phyloP scores from a whole-genome alignment of 768 basidiomycete species.

The Boletales sp. region DNA sequence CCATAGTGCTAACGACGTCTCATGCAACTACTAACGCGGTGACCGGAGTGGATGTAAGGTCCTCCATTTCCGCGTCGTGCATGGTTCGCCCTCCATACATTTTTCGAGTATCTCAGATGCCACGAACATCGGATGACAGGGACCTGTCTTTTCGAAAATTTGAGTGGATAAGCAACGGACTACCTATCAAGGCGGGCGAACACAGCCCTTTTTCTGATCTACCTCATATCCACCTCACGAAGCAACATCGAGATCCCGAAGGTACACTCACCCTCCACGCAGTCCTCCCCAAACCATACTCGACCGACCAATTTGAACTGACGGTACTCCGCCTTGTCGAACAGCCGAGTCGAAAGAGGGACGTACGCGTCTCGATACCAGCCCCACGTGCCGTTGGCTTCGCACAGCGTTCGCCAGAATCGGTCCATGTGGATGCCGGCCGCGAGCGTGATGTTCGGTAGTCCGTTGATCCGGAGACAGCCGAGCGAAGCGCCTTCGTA shows the following conservation, averaged over 20 bases:
- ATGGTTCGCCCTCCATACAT: too few relatives aligned
- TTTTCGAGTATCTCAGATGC: too few relatives aligned
- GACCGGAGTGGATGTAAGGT: too few relatives aligned
- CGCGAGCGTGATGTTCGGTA: neutral
- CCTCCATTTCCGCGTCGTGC: too few relatives aligned
- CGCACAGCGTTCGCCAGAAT: constrained; percentile 13
- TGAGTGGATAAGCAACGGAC: too few relatives aligned
- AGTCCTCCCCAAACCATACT: constrained; percentile 34
- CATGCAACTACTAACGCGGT: too few relatives aligned
- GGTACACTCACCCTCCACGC: constrained; percentile 23
- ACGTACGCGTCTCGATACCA: constrained; percentile 42
- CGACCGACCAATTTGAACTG: constrained; percentile 37
- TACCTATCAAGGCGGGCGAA: too few relatives aligned
- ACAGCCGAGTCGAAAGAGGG: constrained; percentile 46
- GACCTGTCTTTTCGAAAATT: too few relatives aligned
- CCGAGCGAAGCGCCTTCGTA: constrained; percentile 14
- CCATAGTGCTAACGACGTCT: too few relatives aligned
- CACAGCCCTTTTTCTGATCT: neutral
- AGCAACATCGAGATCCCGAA: constrained; percentile 45
- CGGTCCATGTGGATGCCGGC: constrained; percentile 23
- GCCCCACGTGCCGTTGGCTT: constrained; percentile 22
- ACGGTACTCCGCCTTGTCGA: constrained; percentile 44
- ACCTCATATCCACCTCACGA: constrained; percentile 35
- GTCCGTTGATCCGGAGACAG: neutral
- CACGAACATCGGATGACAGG: too few relatives aligned